These are phyloP conservation scores for Amoeboaphelidium protococcarum DNA, from an alignment of 371 early-diverging fungal genomes.

Conservation along the genomic window DNA sequence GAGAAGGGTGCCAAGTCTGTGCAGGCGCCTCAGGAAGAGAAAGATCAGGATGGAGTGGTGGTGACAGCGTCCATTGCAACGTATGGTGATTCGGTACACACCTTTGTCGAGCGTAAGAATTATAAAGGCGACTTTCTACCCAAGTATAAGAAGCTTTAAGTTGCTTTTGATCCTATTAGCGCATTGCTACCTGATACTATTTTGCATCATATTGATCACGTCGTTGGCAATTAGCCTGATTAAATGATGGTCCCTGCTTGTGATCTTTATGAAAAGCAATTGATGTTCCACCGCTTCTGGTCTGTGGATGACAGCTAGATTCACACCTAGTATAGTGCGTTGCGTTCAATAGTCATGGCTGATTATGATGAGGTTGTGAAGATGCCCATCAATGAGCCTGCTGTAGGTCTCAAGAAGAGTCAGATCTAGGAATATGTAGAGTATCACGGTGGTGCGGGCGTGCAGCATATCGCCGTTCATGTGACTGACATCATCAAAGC, in stretches of 20 bases:
- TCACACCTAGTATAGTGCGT: slow-evolving; percentile 75
- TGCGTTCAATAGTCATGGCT: slow-evolving; percentile 87
- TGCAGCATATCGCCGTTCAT: slow-evolving; percentile 87
- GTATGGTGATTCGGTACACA: slow-evolving; percentile 80
- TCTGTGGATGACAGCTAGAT: slow-evolving; percentile 90
- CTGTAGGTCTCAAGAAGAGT: slow-evolving; percentile 67
- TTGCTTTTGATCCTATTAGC: slow-evolving; percentile 36
- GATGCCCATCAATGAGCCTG: slow-evolving; percentile 95
- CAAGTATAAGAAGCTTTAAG: slow-evolving; percentile 28
- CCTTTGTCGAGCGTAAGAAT: slow-evolving; percentile 55
- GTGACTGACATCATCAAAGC: slow-evolving; percentile 58
- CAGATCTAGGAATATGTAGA: slow-evolving; percentile 94
- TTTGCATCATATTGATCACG: slow-evolving; percentile 57
- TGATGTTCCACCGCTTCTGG: slow-evolving; percentile 95
- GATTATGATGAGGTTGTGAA: slow-evolving; percentile 71
- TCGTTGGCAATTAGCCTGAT: slow-evolving; percentile 85
- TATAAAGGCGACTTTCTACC: slow-evolving; percentile 76
- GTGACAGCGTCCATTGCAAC: slow-evolving; percentile 73
- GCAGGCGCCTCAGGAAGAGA: slow-evolving; percentile 43
- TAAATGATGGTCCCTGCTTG: slow-evolving; percentile 59
- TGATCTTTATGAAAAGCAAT: slow-evolving; percentile 45
- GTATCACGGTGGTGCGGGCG: slow-evolving; percentile 55
- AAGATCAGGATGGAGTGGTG: slow-evolving; percentile 61
- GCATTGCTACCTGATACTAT: slow-evolving; percentile 26
- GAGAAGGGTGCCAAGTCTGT: slow-evolving; percentile 62